Conservation (phyloP, 2,329 filamentous ascomycete species). For the Claviceps arundinis region DNA sequence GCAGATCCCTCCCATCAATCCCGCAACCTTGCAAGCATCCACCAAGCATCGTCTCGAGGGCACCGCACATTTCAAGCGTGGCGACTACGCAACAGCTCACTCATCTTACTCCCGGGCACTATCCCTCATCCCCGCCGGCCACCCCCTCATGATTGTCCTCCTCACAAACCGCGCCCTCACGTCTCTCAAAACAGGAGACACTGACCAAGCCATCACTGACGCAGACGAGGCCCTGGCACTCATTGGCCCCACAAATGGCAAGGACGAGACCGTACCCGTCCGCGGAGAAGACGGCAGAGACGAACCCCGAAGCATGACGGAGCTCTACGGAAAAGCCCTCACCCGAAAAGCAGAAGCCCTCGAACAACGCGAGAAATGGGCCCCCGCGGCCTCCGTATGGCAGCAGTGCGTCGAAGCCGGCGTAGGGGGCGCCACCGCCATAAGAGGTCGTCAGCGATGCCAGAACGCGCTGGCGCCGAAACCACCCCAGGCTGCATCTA, state of each 20-base stretch:
- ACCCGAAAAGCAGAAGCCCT: constrained; percentile 91
- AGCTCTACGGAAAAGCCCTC: constrained; percentile 85
- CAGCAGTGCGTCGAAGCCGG: constrained; percentile 69
- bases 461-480: constrained; percentile 73
- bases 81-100: constrained; percentile 82
- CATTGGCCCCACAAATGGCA: constrained; percentile 68
- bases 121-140: constrained; percentile 56
- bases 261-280: constrained; percentile 66
- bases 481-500: constrained; percentile 22
- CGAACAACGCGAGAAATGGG: constrained; percentile 91
- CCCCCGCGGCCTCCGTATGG: constrained; percentile 71
- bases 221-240: constrained; percentile 67
- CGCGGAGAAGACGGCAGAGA: constrained; percentile 41
- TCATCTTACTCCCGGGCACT: constrained; percentile 70
- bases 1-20: constrained; percentile 53
- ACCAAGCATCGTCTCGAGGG: constrained; percentile 68
- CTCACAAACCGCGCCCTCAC: constrained; percentile 86
- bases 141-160: constrained; percentile 79
- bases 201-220: constrained; percentile 74
- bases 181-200: constrained; percentile 79
- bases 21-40: constrained; percentile 58
- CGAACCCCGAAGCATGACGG: constrained; percentile 71
- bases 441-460: constrained; percentile 77
- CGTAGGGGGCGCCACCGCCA: constrained; percentile 71
- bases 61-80: constrained; percentile 82